Evolutionary conservation across 2,329 filamentous ascomycete species (phyloP).

Genomic region (Botryosphaeria agaves): DNA sequence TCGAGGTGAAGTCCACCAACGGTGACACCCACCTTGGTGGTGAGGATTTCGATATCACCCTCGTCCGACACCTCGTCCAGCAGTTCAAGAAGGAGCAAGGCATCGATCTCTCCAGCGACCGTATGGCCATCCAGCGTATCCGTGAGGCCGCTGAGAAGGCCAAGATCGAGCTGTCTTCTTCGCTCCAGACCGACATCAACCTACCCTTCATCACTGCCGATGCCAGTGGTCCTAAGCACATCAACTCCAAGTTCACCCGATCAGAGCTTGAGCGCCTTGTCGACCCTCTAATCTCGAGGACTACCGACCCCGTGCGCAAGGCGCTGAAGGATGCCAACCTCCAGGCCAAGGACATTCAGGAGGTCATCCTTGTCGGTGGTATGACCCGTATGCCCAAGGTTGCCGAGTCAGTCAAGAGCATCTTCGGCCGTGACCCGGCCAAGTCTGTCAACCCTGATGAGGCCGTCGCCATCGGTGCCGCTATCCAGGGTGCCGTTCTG

Average conservation of each 20-base stretch:
- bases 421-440: constrained; percentile 90
- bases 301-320: constrained; percentile 87
- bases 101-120: constrained; percentile 77
- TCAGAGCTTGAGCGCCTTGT: constrained; percentile 87
- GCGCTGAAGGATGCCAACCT: constrained; percentile 91
- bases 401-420: constrained; percentile 82
- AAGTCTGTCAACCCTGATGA: constrained; percentile 99
- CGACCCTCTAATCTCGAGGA: constrained; percentile 71
- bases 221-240: constrained; percentile 90
- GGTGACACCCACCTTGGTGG: constrained; percentile 97
- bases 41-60: constrained; percentile 91
- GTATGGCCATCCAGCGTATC: constrained; percentile 98
- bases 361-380: constrained; percentile 94
- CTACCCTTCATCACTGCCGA: constrained; percentile 97
- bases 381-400: constrained; percentile 99
- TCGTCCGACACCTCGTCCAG: constrained; percentile 83
- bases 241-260: constrained; percentile 87
- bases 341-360: constrained; percentile 84
- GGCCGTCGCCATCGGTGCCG: constrained; percentile 93
- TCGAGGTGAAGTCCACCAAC: constrained; percentile 98
- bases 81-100: constrained; percentile 94
- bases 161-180: constrained; percentile 96
- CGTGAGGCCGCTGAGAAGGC: constrained; percentile 98
- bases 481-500: constrained; percentile 91
- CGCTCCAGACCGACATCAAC: constrained; percentile 92